phyloP scores from a whole-genome alignment of 257 asterid genomes.

The Salvia rosmarinus region DNA sequence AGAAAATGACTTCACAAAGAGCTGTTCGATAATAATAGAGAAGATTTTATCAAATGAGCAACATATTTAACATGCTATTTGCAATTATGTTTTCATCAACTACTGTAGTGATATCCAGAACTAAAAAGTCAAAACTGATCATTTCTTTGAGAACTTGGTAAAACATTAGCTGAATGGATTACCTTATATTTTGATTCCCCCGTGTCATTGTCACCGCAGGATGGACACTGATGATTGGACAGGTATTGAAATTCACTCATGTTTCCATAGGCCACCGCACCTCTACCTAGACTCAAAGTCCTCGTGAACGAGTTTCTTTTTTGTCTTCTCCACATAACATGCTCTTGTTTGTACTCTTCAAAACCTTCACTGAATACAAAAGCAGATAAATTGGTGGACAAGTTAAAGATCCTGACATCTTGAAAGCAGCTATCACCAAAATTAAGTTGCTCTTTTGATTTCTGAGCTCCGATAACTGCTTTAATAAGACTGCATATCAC shows the following conservation, averaged over 20 bases:
- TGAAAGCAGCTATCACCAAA: neutral
- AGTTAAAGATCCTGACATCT: neutral
- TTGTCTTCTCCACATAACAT: slow-evolving; percentile 52
- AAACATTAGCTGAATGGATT: slow-evolving; percentile 18
- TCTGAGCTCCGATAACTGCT: neutral
- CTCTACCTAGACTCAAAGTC: slow-evolving; percentile 61
- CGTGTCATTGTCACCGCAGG: slow-evolving; percentile 45
- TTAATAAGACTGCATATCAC: slow-evolving; percentile 1
- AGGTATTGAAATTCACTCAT: slow-evolving; percentile 44
- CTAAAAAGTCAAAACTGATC: neutral
- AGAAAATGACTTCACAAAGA: neutral
- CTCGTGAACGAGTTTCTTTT: slow-evolving; percentile 50
- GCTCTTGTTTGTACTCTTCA: slow-evolving; percentile 61
- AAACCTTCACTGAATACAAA: slow-evolving; percentile 69
- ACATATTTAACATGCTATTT: slow-evolving; percentile 1
- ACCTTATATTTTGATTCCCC: slow-evolving; percentile 59
- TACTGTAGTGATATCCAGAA: slow-evolving; percentile 10
- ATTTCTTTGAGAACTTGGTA: neutral
- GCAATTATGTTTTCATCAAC: neutral
- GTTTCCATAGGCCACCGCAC: slow-evolving; percentile 48
- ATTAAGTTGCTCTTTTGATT: neutral
- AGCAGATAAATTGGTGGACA: slow-evolving; percentile 20
- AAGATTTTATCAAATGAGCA: neutral
- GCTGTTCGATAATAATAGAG: neutral
- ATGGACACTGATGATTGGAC: slow-evolving; percentile 44